phyloP scores from a whole-genome alignment of 1,284 basidiomycete genomes.

The Malassezia globosa region DNA sequence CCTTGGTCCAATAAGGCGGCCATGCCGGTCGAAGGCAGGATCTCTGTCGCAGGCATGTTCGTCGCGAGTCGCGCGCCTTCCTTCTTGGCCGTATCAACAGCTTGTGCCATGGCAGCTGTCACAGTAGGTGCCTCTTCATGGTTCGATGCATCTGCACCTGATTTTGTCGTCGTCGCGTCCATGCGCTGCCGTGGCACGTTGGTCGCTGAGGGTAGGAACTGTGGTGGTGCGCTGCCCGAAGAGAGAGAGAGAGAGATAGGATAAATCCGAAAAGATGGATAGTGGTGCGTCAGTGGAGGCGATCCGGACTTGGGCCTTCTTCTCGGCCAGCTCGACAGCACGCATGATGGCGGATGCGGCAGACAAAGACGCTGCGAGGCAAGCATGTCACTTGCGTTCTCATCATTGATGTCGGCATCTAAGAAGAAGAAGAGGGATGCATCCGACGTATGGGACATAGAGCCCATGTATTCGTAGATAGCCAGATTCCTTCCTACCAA shows the following conservation, averaged over 20 bases:
- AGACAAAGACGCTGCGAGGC: no score
- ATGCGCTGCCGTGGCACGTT: background rate
- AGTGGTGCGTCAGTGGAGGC: background rate
- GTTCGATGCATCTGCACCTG: no score
- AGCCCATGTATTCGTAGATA: no score
- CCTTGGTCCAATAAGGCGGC: background rate
- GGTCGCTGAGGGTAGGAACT: no score
- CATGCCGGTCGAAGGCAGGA: conserved; percentile 2
- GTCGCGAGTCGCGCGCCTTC: background rate
- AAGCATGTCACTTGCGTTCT: no score
- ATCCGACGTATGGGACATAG: no score
- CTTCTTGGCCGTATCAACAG: background rate
- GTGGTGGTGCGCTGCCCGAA: no score
- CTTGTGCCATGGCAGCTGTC: background rate
- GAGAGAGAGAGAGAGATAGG: no score
- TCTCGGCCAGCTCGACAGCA: background rate
- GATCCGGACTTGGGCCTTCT: background rate
- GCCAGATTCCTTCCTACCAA: conserved; percentile 7
- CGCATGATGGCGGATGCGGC: no score
- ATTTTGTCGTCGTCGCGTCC: background rate
- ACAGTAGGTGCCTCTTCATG: background rate
- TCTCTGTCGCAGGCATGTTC: conserved; percentile 1
- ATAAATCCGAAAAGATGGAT: background rate
- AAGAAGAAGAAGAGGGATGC: no score
- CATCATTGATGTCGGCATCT: no score